Evolutionary conservation across 345 rosid species (phyloP), one percentile per base, ranked within the genome.

Genomic region (Iberis pinnata): DNA sequence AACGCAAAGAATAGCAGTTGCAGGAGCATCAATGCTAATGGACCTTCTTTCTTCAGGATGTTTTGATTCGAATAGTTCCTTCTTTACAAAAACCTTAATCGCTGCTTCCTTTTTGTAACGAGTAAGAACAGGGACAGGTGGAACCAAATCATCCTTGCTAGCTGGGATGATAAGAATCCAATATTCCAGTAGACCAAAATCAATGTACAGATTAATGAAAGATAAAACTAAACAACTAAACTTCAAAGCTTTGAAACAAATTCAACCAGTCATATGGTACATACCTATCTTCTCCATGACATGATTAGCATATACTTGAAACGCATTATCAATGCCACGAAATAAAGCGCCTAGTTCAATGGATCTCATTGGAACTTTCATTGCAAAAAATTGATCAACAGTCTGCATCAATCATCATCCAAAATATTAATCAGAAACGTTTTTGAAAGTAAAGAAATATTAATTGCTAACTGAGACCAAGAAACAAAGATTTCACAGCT

Each of bases 121-220:
- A 5, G 98, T 87, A 60, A 92, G 93, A 67, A 84, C 73, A 51
- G 98, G 98, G 69, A 79, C 84, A 46, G 98, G 95, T 60, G 98
- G 96, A 57, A 92, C 65, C 52, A 92, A 65, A 71, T 92, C 98
- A 58, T 84, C 98, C 69, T 84, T 92, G 77, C 75, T 80, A 18
- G 78, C 98, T 92, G 80, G 69, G 73, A 49, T 29, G 26, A 22
- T 40, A 73, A 73, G 75, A 27, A 52, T 20, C 17, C 14, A 61
- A 29, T 45, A 35, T 56, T 32, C 31, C 51, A 39, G 43, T 12
- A 35, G 8, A 61, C 27, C 39, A 27, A 56, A 56, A 55, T 42
- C 22, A 43, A 20, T 24, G 46, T 46, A 49, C 38, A 39, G 32
- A 27, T 60, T 53, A 13, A 6, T n/a, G 24, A 9, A 44, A 48